Evolutionary conservation across 805 yeast species (phyloP).

Genomic region (Wickerhamomyces bisporus): DNA sequence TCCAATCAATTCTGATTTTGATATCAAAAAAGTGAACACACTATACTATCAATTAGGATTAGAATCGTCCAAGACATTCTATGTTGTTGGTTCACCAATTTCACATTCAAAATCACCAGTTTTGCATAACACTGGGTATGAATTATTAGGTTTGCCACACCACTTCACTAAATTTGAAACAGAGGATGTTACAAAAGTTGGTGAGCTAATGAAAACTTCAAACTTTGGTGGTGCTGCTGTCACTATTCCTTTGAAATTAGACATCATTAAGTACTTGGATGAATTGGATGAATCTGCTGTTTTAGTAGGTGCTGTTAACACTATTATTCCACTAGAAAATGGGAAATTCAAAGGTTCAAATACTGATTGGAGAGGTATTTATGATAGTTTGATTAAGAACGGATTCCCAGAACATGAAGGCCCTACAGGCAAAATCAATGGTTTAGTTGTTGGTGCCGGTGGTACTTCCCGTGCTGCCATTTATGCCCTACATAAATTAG

Average conservation of each 20-base stretch:
- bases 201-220: slow-evolving; percentile 41
- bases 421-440: slow-evolving; percentile 37
- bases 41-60: slow-evolving; percentile 58
- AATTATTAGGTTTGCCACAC: slow-evolving; percentile 74
- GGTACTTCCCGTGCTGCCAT: slow-evolving; percentile 96
- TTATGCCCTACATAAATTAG: slow-evolving; percentile 74
- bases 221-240: slow-evolving; percentile 91
- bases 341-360: slow-evolving; percentile 72
- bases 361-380: slow-evolving; percentile 94
- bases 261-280: slow-evolving; percentile 60
- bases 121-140: slow-evolving; percentile 77
- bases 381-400: slow-evolving; percentile 53
- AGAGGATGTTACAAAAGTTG: slow-evolving; percentile 51
- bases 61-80: slow-evolving; percentile 51
- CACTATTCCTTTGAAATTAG: slow-evolving; percentile 89
- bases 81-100: slow-evolving; percentile 77
- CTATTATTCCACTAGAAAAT: slow-evolving; percentile 53
- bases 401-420: slow-evolving; percentile 47
- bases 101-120: slow-evolving; percentile 86
- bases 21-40: slow-evolving; percentile 59
- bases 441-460: slow-evolving; percentile 92
- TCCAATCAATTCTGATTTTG: slow-evolving; percentile 72
- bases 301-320: slow-evolving; percentile 91
- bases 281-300: slow-evolving; percentile 72
- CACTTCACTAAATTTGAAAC: slow-evolving; percentile 65